Evolutionary conservation across 768 basidiomycete genomes (phyloP), one percentile per base, ranked within the genome.

Genomic region (Russula vinacea): DNA sequence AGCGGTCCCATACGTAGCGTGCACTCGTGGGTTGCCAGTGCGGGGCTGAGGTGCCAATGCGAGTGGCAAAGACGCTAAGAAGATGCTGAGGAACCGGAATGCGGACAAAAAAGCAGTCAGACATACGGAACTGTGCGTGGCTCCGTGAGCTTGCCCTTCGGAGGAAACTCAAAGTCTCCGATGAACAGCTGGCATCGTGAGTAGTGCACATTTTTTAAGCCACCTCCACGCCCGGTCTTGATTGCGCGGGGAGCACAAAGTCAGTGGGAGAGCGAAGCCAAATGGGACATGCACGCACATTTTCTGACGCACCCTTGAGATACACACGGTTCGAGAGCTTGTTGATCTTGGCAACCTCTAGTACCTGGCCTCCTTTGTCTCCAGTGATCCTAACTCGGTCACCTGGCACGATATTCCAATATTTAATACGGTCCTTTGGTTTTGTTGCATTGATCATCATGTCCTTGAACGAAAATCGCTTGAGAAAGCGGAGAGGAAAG

Each of bases 391-490:
- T 83, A 70, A 94, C 84, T 59, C 81, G 83, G 76, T 94, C 92
- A 8, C 92, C 92, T 6, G 92, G 90, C 39, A 91, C 87, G 65
- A 94, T 82, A 71, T 93, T 94, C 92, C 92, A 94, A 71, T 83
- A 84, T 73, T 90, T 88, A 58, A 94, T 88, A 53, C 92, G 80
- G 70, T 91, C 87, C 62, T 80, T 79, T 13, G 83, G 80, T 14
- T 81, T 79, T 51, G 83, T 84, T 45, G 82, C 81, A 72, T 88
- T 89, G 59, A 77, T 51, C 11, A 53, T 14, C 0, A 76, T 67
- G 72, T 82, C 81, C 50, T 75, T 74, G 66, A 77, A 79, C 16
- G 77, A 76, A 65, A 71, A 71, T 56, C 79, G 78, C 70, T 80
- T 78, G 58, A 74, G 56, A 79, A 80, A 84, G 66, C 77, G 75